These are phyloP conservation scores for Xylariaceae sp. DNA, from an alignment of 2,329 filamentous ascomycete genomes.

Conservation along the genomic window DNA sequence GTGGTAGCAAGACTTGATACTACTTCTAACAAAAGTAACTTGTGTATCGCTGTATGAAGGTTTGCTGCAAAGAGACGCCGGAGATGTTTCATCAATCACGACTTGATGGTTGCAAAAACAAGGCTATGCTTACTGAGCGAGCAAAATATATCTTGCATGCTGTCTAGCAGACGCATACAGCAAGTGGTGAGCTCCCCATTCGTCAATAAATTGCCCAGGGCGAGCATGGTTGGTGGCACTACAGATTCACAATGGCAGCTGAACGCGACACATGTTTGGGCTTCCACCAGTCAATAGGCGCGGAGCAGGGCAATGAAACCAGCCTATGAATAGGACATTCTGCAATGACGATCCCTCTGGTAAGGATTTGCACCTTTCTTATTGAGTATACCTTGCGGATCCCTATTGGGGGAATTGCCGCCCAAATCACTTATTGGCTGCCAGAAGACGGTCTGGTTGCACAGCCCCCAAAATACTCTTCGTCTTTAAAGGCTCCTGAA, in stretches of 20 bases:
- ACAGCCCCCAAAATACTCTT: constrained; percentile 6
- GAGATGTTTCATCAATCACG: background rate
- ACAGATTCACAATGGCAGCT: background rate
- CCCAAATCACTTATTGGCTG: background rate
- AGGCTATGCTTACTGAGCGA: background rate
- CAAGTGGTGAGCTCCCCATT: background rate
- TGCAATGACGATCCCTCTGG: background rate
- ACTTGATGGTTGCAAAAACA: background rate
- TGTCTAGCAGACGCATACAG: background rate
- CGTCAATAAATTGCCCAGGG: too few relatives aligned
- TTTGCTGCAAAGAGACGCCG: background rate
- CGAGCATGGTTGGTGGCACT: too few relatives aligned
- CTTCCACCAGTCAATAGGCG: background rate
- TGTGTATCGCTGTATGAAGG: background rate
- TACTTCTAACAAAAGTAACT: background rate
- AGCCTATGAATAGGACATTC: background rate
- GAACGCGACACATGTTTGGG: background rate
- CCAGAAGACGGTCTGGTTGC: background rate
- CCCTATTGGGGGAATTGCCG: background rate
- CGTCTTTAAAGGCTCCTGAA: background rate
- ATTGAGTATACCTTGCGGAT: too few relatives aligned
- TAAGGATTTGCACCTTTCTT: background rate
- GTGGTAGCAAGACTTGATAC: too few relatives aligned
- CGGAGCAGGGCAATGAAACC: background rate
- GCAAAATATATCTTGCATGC: background rate